A percentile compares a stretch with the other conserved stretches of the same genome.
Evolutionary conservation across 2,329 filamentous ascomycete genomes (phyloP).

Genomic region (Fusarium albidum): DNA sequence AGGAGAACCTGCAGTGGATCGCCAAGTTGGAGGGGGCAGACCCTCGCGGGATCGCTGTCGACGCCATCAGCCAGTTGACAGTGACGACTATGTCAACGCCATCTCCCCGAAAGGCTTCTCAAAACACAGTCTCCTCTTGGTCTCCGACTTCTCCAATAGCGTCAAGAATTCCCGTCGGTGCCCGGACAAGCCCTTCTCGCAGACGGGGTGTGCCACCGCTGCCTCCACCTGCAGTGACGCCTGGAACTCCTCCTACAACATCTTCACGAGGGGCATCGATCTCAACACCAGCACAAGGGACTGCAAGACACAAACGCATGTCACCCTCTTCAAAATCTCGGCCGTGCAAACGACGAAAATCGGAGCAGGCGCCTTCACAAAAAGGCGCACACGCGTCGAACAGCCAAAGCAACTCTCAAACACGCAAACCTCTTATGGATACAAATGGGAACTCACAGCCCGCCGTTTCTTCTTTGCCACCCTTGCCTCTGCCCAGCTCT

Average conservation of each 20-base stretch:
- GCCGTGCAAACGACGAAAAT: slow-evolving; percentile 32
- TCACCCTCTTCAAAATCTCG: neutral
- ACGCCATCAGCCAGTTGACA: slow-evolving; percentile 56
- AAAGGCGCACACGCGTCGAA: neutral
- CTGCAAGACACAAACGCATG: slow-evolving; percentile 2
- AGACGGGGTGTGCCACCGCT: neutral
- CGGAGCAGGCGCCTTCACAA: neutral
- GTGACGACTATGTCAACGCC: slow-evolving; percentile 48
- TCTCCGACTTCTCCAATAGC: slow-evolving; percentile 25
- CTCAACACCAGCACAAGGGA: neutral
- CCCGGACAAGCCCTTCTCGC: neutral
- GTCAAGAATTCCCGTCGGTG: neutral
- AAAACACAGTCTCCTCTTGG: slow-evolving; percentile 30
- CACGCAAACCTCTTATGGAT: slow-evolving; percentile 33
- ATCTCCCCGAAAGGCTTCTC: slow-evolving; percentile 43
- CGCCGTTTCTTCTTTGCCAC: neutral
- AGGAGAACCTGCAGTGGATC: slow-evolving; percentile 70
- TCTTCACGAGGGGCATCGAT: slow-evolving; percentile 4
- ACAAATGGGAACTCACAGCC: slow-evolving; percentile 38
- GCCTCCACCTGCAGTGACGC: neutral
- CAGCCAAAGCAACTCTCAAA: neutral
- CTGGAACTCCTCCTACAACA: slow-evolving; percentile 14
- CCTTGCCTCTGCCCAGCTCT: neutral
- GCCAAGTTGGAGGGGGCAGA: slow-evolving; percentile 66
- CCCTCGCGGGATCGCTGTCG: slow-evolving; percentile 51